phyloP scores from a whole-genome alignment of 305 asterid species.

The Solanum hybrid region DNA sequence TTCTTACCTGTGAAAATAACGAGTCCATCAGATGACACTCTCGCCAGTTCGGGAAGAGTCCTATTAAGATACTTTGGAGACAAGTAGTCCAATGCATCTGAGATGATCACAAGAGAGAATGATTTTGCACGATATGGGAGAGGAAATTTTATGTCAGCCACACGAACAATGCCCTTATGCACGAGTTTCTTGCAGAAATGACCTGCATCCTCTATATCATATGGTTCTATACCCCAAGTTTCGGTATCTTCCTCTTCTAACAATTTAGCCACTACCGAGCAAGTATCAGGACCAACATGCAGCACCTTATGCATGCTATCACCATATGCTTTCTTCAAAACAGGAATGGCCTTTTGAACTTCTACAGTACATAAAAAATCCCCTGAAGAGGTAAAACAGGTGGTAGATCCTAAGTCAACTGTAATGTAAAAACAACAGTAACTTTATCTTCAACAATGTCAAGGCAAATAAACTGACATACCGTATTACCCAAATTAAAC shows the following conservation, averaged over 20 bases:
- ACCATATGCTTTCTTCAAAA: slow-evolving; percentile 59
- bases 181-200: slow-evolving; percentile 54
- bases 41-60: slow-evolving; percentile 71
- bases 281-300: slow-evolving; percentile 82
- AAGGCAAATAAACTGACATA: not conserved
- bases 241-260: slow-evolving; percentile 52
- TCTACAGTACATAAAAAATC: slow-evolving; percentile 58
- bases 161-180: slow-evolving; percentile 69
- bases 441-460: not conserved
- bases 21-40: slow-evolving; percentile 64
- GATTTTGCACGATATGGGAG: slow-evolving; percentile 76
- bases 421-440: not conserved
- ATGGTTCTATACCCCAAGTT: slow-evolving; percentile 85
- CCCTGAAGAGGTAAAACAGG: slow-evolving; percentile 32
- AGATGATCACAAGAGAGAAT: slow-evolving; percentile 61
- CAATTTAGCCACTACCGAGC: slow-evolving; percentile 56
- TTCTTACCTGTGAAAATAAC: slow-evolving; percentile 65
- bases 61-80: slow-evolving; percentile 77
- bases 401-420: not conserved
- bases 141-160: slow-evolving; percentile 70
- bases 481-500: not conserved
- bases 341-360: slow-evolving; percentile 53
- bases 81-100: slow-evolving; percentile 80
- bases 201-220: slow-evolving; percentile 68
- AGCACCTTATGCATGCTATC: slow-evolving; percentile 70